These are phyloP conservation scores for Rhypophila decipiens DNA, from an alignment of 495 filamentous ascomycete genomes.

Conservation along the genomic window DNA sequence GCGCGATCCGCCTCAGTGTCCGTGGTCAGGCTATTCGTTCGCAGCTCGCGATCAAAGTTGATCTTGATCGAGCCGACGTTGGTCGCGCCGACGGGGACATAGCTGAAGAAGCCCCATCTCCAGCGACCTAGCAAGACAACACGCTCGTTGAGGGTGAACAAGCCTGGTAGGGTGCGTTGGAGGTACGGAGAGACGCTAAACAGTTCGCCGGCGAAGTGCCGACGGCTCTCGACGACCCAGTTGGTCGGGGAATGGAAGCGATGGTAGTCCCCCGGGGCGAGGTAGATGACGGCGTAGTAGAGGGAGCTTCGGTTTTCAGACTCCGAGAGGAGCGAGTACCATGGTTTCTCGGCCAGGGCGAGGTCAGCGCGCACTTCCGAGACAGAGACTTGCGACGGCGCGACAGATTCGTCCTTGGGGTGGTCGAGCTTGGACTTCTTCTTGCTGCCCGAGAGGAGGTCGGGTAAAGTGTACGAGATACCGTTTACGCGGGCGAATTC, in stretches of 20 bases:
- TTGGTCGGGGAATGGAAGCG: constrained; percentile 91
- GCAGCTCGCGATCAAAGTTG: constrained; percentile 92
- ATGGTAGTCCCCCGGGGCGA: constrained; percentile 98
- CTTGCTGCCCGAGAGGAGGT: constrained; percentile 70
- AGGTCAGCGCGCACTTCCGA: constrained; percentile 79
- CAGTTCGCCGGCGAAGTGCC: constrained; percentile 94
- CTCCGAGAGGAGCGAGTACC: constrained; percentile 61
- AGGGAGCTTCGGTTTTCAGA: constrained; percentile 62
- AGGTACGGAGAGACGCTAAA: constrained; percentile 94
- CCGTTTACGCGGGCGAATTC: constrained; percentile 96
- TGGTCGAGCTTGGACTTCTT: constrained; percentile 28
- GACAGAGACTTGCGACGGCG: constrained; percentile 61
- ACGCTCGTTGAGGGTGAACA: constrained; percentile 95
- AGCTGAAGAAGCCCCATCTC: constrained; percentile 96
- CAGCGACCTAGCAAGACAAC: constrained; percentile 90
- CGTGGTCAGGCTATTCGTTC: constrained; percentile 84
- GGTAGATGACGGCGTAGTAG: constrained; percentile 92
- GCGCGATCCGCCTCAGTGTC: constrained; percentile 82
- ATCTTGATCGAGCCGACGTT: constrained; percentile 96
- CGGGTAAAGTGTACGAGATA: constrained; percentile 90
- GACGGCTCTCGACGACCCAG: constrained; percentile 87
- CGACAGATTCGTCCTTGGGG: constrained; percentile 40
- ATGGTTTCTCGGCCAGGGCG: constrained; percentile 64
- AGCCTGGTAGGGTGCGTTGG: constrained; percentile 79
- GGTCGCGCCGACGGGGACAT: constrained; percentile 93